These are phyloP conservation scores for Kurtzmaniella natalensis DNA, from an alignment of 1,139 yeast genomes.

Conservation along the genomic window DNA sequence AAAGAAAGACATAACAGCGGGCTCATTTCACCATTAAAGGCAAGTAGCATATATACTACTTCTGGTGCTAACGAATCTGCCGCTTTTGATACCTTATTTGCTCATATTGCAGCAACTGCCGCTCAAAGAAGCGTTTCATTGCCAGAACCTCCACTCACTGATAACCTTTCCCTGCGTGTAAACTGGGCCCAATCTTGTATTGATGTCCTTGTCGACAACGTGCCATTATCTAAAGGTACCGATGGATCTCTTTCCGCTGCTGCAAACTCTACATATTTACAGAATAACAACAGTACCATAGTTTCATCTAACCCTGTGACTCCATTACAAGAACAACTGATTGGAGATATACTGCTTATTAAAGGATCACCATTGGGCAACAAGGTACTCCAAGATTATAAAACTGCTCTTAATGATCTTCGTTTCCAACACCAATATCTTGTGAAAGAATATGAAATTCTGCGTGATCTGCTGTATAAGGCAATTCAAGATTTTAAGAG, in stretches of 20 bases:
- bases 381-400: constrained; percentile 34
- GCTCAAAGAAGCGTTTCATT: constrained; percentile 46
- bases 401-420: constrained; percentile 56
- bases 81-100: constrained; percentile 43
- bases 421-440: constrained; percentile 62
- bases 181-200: constrained; percentile 56
- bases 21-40: constrained; percentile 1
- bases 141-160: constrained; percentile 40
- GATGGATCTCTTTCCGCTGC: constrained; percentile 3
- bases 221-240: too few species aligned
- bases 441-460: constrained; percentile 56
- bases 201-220: constrained; percentile 35
- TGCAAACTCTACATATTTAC: too few species aligned
- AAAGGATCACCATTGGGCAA: neutral
- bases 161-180: constrained; percentile 27
- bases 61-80: constrained; percentile 5
- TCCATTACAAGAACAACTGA: constrained; percentile 11
- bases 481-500: constrained; percentile 46
- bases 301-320: constrained; percentile 5
- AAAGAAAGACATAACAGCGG: neutral
- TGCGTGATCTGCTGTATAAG: constrained; percentile 46
- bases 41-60: too few species aligned
- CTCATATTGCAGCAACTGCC: constrained; percentile 52
- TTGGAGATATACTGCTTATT: constrained; percentile 2
- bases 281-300: constrained; percentile 2